phyloP scores from a whole-genome alignment of 2,329 filamentous ascomycete species.

The Incumbomyces delicatus region DNA sequence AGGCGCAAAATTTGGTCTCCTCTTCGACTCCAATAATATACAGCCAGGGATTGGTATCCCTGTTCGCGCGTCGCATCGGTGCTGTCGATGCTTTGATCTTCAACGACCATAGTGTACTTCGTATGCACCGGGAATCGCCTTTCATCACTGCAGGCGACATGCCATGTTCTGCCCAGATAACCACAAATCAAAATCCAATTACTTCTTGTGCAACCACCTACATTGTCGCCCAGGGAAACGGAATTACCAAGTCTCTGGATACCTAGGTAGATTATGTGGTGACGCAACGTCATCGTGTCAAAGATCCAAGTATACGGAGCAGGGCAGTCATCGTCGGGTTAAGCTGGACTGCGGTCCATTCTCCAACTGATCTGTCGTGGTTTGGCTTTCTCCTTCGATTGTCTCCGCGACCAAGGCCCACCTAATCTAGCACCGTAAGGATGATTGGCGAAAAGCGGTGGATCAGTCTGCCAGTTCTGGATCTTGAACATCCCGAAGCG shows the following conservation, averaged over 20 bases:
- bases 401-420: neutral
- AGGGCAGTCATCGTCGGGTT: too few species aligned
- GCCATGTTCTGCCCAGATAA: neutral
- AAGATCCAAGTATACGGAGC: too few species aligned
- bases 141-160: neutral
- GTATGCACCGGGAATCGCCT: neutral
- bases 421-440: neutral
- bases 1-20: neutral
- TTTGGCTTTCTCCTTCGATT: neutral
- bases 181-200: neutral
- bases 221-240: too few species aligned
- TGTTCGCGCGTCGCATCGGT: too few species aligned
- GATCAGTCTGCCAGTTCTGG: conserved; percentile 3
- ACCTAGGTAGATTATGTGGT: too few species aligned
- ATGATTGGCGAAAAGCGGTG: neutral
- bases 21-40: neutral
- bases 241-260: too few species aligned
- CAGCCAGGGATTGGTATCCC: neutral
- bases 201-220: neutral
- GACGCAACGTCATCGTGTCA: too few species aligned
- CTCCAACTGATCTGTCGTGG: too few species aligned
- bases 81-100: neutral
- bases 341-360: too few species aligned
- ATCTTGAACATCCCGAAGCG: neutral
- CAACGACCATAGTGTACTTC: neutral